These are phyloP conservation scores for Clonostachys rhizophaga DNA, from an alignment of 2,329 filamentous ascomycete genomes.

Conservation along the genomic window DNA sequence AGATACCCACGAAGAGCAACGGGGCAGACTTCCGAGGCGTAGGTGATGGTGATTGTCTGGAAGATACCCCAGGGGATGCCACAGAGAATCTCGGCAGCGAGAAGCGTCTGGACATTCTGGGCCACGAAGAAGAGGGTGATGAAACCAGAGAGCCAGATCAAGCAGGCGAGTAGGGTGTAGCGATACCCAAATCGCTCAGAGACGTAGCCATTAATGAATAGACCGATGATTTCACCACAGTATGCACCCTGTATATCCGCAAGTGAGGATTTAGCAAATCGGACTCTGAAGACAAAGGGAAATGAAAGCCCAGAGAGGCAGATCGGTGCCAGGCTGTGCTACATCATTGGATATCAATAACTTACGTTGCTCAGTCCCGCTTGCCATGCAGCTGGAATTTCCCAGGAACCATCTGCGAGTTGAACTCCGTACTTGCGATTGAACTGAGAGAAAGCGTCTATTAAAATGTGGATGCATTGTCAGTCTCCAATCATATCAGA, in stretches of 20 bases:
- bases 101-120: constrained; percentile 50
- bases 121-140: constrained; percentile 64
- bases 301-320: no score
- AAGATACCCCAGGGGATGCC: constrained; percentile 61
- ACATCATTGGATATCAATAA: background rate
- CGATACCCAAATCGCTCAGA: constrained; percentile 66
- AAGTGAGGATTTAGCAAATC: constrained; percentile 1
- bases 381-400: constrained; percentile 59
- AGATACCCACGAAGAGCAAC: constrained; percentile 66
- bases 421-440: constrained; percentile 51
- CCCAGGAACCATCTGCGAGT: constrained; percentile 37
- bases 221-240: constrained; percentile 61
- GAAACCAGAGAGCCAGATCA: constrained; percentile 49
- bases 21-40: constrained; percentile 69
- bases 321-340: no score
- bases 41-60: constrained; percentile 56
- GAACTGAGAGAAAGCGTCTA: constrained; percentile 48
- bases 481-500: background rate
- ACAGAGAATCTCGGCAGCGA: constrained; percentile 58
- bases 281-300: background rate
- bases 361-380: constrained; percentile 52
- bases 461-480: background rate
- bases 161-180: constrained; percentile 56
- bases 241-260: constrained; percentile 37
- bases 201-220: constrained; percentile 61